Percentiles rank a stretch among this genome's conserved stretches.
Evolutionary conservation across 2,329 filamentous ascomycete genomes (phyloP).

Genomic region (Aspergillus sp.): DNA sequence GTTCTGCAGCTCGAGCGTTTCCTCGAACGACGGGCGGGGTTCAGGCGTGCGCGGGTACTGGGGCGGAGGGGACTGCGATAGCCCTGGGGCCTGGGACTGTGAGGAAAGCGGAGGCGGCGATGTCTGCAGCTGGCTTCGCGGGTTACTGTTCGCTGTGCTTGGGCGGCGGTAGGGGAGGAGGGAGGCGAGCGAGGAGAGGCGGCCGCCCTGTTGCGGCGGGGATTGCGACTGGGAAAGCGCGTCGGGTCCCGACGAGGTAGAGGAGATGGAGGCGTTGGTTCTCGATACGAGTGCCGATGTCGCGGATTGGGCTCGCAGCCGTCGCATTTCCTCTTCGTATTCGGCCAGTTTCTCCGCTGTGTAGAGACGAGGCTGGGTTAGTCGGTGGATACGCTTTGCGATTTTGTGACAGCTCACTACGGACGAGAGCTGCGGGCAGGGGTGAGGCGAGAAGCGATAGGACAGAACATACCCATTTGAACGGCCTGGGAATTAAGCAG

Average conservation of each 20-base stretch:
- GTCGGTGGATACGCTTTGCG: neutral
- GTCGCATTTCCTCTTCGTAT: constrained; percentile 66
- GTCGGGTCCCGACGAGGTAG: constrained; percentile 20
- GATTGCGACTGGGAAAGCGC: constrained; percentile 42
- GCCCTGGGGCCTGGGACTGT: constrained; percentile 6
- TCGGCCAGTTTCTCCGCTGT: constrained; percentile 62
- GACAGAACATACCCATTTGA: constrained; percentile 53
- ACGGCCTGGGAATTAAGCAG: constrained; percentile 57
- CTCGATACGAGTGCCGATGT: constrained; percentile 28
- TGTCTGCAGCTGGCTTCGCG: neutral
- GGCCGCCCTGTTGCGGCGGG: constrained; percentile 33
- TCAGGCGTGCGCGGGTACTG: constrained; percentile 28
- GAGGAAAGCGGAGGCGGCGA: neutral
- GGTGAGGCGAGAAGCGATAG: neutral
- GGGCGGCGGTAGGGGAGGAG: constrained; percentile 45
- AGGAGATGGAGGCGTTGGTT: constrained; percentile 33
- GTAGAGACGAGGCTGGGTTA: neutral
- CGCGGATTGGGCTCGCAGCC: constrained; percentile 44
- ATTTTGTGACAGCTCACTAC: neutral
- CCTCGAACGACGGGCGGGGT: constrained; percentile 30
- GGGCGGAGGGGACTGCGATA: constrained; percentile 22
- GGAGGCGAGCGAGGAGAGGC: constrained; percentile 44
- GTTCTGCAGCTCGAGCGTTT: constrained; percentile 53
- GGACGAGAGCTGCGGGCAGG: neutral
- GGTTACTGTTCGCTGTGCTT: constrained; percentile 33